Conservation (phyloP, 73 alveolate species). For the Effrenium voratum region DNA sequence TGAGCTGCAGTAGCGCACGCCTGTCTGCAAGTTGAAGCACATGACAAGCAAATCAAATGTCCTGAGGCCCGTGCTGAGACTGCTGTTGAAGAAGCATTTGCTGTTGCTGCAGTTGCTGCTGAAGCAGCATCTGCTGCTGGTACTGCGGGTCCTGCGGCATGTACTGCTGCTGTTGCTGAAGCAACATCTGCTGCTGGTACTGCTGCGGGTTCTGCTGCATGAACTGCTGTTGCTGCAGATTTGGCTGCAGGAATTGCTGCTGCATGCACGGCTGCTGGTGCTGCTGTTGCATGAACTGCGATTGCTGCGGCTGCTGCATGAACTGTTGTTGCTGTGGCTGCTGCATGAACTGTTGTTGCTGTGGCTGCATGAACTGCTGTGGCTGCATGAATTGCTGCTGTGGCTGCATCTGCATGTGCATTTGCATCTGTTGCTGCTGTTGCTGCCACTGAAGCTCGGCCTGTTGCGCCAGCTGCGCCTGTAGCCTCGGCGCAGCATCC, state of each 20-base stretch:
- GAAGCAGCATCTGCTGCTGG: background rate
- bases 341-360: background rate
- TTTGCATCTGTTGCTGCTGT: background rate
- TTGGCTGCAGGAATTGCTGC: background rate
- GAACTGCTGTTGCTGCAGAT: background rate
- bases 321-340: too few species aligned
- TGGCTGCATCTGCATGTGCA: background rate
- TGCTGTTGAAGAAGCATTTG: background rate
- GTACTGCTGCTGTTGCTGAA: background rate
- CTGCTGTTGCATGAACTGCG: background rate
- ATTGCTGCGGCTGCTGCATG: conserved; percentile 14
- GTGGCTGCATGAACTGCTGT: background rate
- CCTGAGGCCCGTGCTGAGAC: background rate
- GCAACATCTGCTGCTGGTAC: background rate
- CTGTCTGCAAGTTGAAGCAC: too few species aligned
- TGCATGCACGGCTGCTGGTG: background rate
- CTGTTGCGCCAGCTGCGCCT: conserved; percentile 28
- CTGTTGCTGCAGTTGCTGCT: conserved; percentile 12
- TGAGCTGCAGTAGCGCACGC: too few species aligned
- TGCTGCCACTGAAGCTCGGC: background rate
- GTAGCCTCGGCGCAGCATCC: too few species aligned
- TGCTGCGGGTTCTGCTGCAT: background rate
- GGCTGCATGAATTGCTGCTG: background rate
- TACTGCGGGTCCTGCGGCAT: background rate
- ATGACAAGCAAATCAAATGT: too few species aligned